Base-by-base conservation (phyloP, 306 rosid genomes). In the Corylus americana region DNA sequence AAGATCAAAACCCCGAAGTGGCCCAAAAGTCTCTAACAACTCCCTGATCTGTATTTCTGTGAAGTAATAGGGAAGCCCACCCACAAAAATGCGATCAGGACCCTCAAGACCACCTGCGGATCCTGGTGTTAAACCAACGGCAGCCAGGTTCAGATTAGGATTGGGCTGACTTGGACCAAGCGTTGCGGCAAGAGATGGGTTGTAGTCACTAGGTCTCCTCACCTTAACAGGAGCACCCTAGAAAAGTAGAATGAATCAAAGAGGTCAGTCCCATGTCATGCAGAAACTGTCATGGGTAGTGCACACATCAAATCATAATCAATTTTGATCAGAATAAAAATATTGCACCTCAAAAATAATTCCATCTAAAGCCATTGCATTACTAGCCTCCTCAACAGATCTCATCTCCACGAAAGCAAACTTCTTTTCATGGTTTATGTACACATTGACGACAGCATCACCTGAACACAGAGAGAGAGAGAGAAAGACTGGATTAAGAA, bases 81-180 rank as follows among this genome's bases (percentile, higher is more conserved):
- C 99, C 22, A 95, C 99, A 90, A 95, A 95, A 80, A 95, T 91
- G 63, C 99, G 99, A 83, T 95, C 99, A 77, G 99, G 99, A 39
- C 99, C 99, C 89, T 95, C 99, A 29, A 95, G 97, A 74, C 99
- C 99, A 74, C 99, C 99, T 74, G 99, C 98, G 22, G 99, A 95
- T 48, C 99, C 99, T n/a, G 99, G 98, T 29, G 96, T 88, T 80
- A 95, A 86, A 73, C 99, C 99, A 61, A 95, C 99, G 67, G 97
- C 97, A 58, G 78, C 90, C 74, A 95, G 85, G 84, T 95, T 93
- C 82, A 95, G 88, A 84, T 90, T 95, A 16, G 99, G 94, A 80
- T 90, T 95, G 44, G 99, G 99, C 79, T 93, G 99, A 84, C 99
- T 95, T 64, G 99, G 99, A 27, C 99, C 99, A 35, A 95, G 93